Evolutionary conservation across 345 rosid genomes (phyloP), one percentile per base, ranked within the genome.

Genomic region (Trapa incisa): DNA sequence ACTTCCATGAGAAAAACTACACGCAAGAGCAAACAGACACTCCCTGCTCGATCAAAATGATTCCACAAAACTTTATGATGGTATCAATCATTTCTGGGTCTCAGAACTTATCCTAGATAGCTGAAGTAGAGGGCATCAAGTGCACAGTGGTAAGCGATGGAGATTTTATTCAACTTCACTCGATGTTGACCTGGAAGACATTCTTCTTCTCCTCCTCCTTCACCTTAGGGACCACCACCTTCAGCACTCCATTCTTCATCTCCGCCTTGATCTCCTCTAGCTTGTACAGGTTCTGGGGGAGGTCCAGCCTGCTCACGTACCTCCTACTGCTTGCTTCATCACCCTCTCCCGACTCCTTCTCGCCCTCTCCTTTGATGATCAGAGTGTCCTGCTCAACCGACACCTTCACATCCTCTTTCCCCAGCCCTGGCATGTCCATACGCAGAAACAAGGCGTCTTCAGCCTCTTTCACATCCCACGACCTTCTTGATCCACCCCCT

Each of bases 181-280:
- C 84, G 5, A 89, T 67, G 5, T 73, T 73, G 17, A 89, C 84
- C 41, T 81, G 71, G 32, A 79, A 65, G 1, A 86, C 91, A 57
- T 85, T 78, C 54, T 52, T 64, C 62, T 81, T 72, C 75, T 86
- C 92, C 14, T 85, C 83, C 15, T 83, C 87, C 68, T 87, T 84
- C 35, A 84, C 79, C 87, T 89, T 92, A 0, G 98, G 91, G 69
- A 92, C 80, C n/a, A 74, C 76, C 52, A 92, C 85, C 72, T 79
- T 87, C 77, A 92, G 57, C 61, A 89, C 96, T 0, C 96, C 98
- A 38, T 92, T 83, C 82, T 85, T 92, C 96, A 92, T 87, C 86
- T 89, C 96, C 17, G 98, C 96, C 74, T 78, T 84, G 6, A 90
- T 87, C 76, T 80, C 73, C 32, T 83, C 87, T 0, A 73, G 70